A percentile compares a stretch with the other conserved stretches of the same genome.
These are phyloP conservation scores for Zea mays DNA, from an alignment of 176 grass and related monocot species.

Conservation along the genomic window Zm-B73-REFERENCE-NAM-5.0 NC_050097.1:238622501-238623000, in stretches of 20 bases:
- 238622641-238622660: conserved; percentile 39
- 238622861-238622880: conserved; percentile 85
- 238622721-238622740: conserved; percentile 80
- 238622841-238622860: conserved; percentile 80
- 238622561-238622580: conserved; percentile 54
- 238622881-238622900: conserved; percentile 65
- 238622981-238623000: conserved; percentile 98
- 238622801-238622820: conserved; percentile 49
- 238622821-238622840: conserved; percentile 81
- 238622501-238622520: conserved; percentile 32
- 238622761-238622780: conserved; percentile 4
- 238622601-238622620: conserved; percentile 60
- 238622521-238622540: conserved; percentile 51
- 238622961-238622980: conserved; percentile 65
- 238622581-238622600: conserved; percentile 56
- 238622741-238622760: conserved; percentile 54
- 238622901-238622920: conserved; percentile 94
- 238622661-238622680: conserved; percentile 60
- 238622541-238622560: conserved; percentile 72
- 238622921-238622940: conserved; percentile 97
- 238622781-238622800: conserved; percentile 8
- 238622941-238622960: conserved; percentile 87
- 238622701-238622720: conserved; percentile 75
- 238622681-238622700: conserved; percentile 75
- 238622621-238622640: conserved; percentile 84